These are phyloP conservation scores for Sarocladium brachiariae DNA, from an alignment of 2,329 filamentous ascomycete genomes.

Conservation along the genomic window DNA sequence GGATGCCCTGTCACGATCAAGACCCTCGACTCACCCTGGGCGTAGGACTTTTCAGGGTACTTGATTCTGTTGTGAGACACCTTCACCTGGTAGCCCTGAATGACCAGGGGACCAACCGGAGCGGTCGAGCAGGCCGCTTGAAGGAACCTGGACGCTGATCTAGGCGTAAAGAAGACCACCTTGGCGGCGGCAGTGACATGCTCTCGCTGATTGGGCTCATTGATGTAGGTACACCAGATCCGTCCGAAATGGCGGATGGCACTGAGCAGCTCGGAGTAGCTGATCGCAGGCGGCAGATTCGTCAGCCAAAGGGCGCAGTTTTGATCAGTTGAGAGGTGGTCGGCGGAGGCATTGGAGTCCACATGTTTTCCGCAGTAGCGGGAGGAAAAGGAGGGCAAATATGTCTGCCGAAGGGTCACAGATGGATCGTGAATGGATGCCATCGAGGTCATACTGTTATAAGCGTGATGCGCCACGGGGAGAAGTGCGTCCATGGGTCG, in stretches of 20 bases:
- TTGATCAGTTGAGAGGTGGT: constrained; percentile 22
- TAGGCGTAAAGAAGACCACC: constrained; percentile 40
- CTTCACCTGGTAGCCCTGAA: constrained; percentile 29
- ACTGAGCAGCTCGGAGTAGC: constrained; percentile 35
- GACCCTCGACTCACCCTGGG: constrained; percentile 35
- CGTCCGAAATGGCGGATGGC: constrained; percentile 40
- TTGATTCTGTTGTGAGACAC: constrained; percentile 44
- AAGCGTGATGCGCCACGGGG: not conserved
- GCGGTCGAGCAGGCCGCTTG: constrained; percentile 22
- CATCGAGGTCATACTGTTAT: not conserved
- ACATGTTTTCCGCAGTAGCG: constrained; percentile 31
- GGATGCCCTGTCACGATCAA: constrained; percentile 41
- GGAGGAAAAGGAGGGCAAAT: constrained; percentile 20
- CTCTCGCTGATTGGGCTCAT: constrained; percentile 31
- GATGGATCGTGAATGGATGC: no score
- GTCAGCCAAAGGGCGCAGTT: constrained; percentile 49
- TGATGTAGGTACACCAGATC: constrained; percentile 45
- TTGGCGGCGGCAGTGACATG: constrained; percentile 39
- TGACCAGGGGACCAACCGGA: constrained; percentile 5
- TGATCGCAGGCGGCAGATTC: constrained; percentile 38
- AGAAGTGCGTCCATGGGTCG: constrained; percentile 7
- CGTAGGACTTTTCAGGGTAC: constrained; percentile 23
- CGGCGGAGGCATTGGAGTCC: constrained; percentile 27
- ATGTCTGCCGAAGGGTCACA: no score
- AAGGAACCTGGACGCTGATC: constrained; percentile 29